phyloP scores from a whole-genome alignment of 768 basidiomycete species.

The Dendrothele bispora region DNA sequence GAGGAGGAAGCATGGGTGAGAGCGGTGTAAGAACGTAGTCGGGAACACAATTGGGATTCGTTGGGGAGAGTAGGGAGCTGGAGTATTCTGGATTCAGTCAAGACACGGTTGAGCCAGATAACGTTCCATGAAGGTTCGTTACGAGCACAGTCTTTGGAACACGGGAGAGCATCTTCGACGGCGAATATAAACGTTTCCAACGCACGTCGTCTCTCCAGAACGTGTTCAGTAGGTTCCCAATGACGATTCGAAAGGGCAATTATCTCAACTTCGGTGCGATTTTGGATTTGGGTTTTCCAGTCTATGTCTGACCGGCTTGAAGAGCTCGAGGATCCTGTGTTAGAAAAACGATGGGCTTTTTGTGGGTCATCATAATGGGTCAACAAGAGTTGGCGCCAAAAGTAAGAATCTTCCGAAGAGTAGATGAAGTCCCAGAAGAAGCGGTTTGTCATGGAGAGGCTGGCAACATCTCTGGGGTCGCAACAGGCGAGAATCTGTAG shows the following conservation, averaged over 20 bases:
- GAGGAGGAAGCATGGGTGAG: conserved; percentile 29
- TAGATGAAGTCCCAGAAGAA: conserved; percentile 50
- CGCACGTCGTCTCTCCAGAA: conserved; percentile 28
- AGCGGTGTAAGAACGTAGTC: conserved; percentile 49
- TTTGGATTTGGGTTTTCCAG: conserved; percentile 38
- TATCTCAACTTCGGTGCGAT: conserved; percentile 41
- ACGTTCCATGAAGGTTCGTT: conserved; percentile 39
- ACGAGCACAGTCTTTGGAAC: conserved; percentile 9
- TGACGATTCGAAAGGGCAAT: conserved; percentile 12
- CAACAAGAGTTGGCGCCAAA: conserved; percentile 72
- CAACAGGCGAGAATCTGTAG: conserved; percentile 59
- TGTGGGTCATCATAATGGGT: conserved; percentile 69
- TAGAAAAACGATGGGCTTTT: conserved; percentile 16
- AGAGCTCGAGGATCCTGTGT: conserved; percentile 9
- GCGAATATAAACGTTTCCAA: conserved; percentile 42
- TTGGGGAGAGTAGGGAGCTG: conserved; percentile 15
- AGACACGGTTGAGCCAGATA: conserved; percentile 43
- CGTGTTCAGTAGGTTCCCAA: conserved; percentile 6
- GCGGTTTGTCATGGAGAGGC: conserved; percentile 57
- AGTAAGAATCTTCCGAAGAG: conserved; percentile 48
- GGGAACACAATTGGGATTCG: conserved; percentile 35
- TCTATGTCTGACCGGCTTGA: conserved; percentile 12
- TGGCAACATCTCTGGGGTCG: conserved; percentile 56
- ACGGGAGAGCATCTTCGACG: conserved; percentile 34
- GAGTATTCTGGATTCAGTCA: conserved; percentile 40